Evolutionary conservation across 1,139 yeast genomes (phyloP), one percentile per base, ranked within the genome.

Genomic region (Kodamaea sp.): DNA sequence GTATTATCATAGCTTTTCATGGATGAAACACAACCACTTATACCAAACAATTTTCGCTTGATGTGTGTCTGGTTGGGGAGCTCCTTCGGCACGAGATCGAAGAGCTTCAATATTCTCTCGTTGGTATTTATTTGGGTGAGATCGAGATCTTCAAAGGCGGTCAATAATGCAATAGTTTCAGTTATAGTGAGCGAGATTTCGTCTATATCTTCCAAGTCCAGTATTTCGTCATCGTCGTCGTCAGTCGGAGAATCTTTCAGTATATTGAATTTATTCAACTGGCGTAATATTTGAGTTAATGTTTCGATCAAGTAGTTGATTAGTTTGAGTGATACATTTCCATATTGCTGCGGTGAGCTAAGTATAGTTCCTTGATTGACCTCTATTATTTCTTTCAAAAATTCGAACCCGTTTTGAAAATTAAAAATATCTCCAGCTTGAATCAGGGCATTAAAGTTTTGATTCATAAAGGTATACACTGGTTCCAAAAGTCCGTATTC

Each of bases 21-120:
- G 5, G 67, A 62, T 9, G 69, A 51, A 20, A 69, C 46, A 37
- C 63, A 58, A 4, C 73, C 73, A 21, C 65, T 53, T 1, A 63
- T 46, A 4, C 70, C 60, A 41, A 70, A 68, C 24, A 69, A 46
- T 31, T 55, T 59, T 28, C 72, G 45, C 31, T 54, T 55, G 11
- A 54, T 35, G 15, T 39, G 29, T 1, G 45, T 40, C 4, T 31
- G 28, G 31, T 44, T 42, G 8, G 40, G 37, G 7, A 42, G 18
- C 6, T 35, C 32, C 28, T 24, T 10, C 4, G 44, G 42, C 2
- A 42, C 28, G 5, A 13, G 25, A 5, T 18, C 29, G 2, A 53
- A 30, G 8, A 42, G 18, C 5, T 33, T 23, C 24, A 46, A 22
- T 19, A 36, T 25, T 13, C 38, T 19, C 15, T 30, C 27, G 18